phyloP scores from a whole-genome alignment of 495 filamentous ascomycete species.

The Xylaria sp. region DNA sequence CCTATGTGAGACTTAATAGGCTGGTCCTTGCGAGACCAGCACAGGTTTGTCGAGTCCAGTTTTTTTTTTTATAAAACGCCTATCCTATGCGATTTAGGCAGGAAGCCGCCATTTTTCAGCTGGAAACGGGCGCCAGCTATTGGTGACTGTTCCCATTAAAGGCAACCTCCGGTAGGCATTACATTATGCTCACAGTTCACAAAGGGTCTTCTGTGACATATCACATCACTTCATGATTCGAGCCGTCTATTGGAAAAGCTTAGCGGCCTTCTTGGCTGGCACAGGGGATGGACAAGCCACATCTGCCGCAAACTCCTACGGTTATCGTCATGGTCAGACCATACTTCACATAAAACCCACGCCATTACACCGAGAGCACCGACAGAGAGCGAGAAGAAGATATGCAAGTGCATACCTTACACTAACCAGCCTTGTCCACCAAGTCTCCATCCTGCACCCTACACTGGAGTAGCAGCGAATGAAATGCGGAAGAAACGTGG shows the following conservation, averaged over 20 bases:
- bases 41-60: background rate
- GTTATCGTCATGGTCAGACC: background rate
- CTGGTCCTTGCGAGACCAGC: background rate
- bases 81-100: conserved; percentile 11
- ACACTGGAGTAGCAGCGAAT: conserved; percentile 7
- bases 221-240: background rate
- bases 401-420: conserved; percentile 17
- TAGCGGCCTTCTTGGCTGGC: background rate
- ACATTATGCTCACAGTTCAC: conserved; percentile 3
- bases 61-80: conserved; percentile 7
- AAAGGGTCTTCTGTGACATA: conserved; percentile 8
- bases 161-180: conserved; percentile 1
- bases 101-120: background rate
- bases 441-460: background rate
- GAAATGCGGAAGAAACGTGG: conserved; percentile 19
- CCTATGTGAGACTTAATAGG: background rate
- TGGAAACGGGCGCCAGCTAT: conserved; percentile 17
- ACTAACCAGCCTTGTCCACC: conserved; percentile 17
- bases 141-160: background rate
- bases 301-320: conserved; percentile 13
- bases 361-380: conserved; percentile 20
- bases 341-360: background rate
- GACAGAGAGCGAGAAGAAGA: conserved; percentile 5
- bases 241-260: conserved; percentile 3
- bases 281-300: conserved; percentile 13